Evolutionary conservation across 768 basidiomycete species (phyloP).

Genomic region (Pisolithus microcarpus): DNA sequence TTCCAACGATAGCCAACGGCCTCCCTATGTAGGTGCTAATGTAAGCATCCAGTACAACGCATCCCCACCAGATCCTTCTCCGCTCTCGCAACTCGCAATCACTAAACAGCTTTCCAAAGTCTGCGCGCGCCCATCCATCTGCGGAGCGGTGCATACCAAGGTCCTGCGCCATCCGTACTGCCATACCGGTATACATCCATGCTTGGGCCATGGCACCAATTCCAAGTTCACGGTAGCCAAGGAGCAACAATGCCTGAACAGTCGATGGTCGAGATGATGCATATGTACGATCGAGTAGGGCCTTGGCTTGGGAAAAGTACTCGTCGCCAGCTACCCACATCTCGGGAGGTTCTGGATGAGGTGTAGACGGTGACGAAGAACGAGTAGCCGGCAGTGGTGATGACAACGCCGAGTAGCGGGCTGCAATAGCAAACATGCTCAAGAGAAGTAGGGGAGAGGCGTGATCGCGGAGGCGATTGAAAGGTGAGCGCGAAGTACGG

Average conservation of each 20-base stretch:
- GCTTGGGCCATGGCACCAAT: slow-evolving; percentile 86
- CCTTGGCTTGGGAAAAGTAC: slow-evolving; percentile 62
- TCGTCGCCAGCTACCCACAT: slow-evolving; percentile 82
- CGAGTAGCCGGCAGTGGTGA: slow-evolving; percentile 19
- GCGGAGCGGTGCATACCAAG: slow-evolving; percentile 77
- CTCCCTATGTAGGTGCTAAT: slow-evolving; percentile 75
- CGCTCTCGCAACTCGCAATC: slow-evolving; percentile 61
- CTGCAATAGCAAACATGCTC: slow-evolving; percentile 78
- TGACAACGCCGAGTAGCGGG: slow-evolving; percentile 49
- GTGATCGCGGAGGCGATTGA: slow-evolving; percentile 36
- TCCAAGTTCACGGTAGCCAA: slow-evolving; percentile 81
- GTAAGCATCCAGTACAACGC: slow-evolving; percentile 74
- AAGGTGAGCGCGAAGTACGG: slow-evolving; percentile 27
- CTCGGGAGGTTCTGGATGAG: slow-evolving; percentile 39
- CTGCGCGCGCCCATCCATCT: slow-evolving; percentile 65
- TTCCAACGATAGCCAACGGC: slow-evolving; percentile 66
- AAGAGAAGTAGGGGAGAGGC: slow-evolving; percentile 65
- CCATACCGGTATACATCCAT: slow-evolving; percentile 84
- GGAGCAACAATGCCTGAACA: slow-evolving; percentile 70
- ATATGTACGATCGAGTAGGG: slow-evolving; percentile 57
- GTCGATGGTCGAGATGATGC: slow-evolving; percentile 68
- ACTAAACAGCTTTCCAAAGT: slow-evolving; percentile 51
- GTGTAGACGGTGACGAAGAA: slow-evolving; percentile 26
- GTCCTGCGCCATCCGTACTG: slow-evolving; percentile 89
- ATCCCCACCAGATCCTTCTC: slow-evolving; percentile 71